Percentiles rank a stretch among this genome's conserved stretches.
Evolutionary conservation across 1,284 basidiomycete genomes (phyloP).

Genomic region (Cronartium quercuum): DNA sequence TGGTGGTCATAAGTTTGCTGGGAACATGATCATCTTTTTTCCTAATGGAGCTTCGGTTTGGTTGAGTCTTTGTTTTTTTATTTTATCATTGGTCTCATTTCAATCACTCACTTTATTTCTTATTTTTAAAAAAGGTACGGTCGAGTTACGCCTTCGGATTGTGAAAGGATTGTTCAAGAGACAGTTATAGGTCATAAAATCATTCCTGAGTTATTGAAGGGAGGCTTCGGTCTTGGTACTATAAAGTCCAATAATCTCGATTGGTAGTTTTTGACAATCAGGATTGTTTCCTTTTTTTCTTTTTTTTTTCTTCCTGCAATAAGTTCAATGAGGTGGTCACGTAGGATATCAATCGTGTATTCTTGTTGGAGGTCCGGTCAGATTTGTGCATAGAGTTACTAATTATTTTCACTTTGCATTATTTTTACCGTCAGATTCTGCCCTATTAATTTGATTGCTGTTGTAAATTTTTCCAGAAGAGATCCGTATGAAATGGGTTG

Average conservation of each 20-base stretch:
- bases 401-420: too few relatives aligned
- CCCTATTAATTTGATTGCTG: too few relatives aligned
- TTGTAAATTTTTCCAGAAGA: too few relatives aligned
- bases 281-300: too few relatives aligned
- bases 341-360: too few relatives aligned
- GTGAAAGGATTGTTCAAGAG: constrained; percentile 6
- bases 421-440: too few relatives aligned
- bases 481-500: too few relatives aligned
- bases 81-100: neutral
- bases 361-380: too few relatives aligned
- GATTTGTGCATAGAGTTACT: too few relatives aligned
- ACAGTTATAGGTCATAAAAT: neutral
- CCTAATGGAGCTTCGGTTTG: constrained; percentile 39
- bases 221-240: constrained; percentile 2
- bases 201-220: constrained; percentile 13
- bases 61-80: constrained; percentile 27
- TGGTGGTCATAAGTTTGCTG: constrained; percentile 40
- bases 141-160: constrained; percentile 4
- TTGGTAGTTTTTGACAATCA: too few relatives aligned
- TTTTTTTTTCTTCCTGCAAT: too few relatives aligned
- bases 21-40: constrained; percentile 41
- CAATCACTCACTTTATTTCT: neutral
- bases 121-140: constrained; percentile 2
- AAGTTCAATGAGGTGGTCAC: too few relatives aligned
- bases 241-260: neutral